Evolutionary conservation across 2,329 filamentous ascomycete genomes (phyloP).

Genomic region (Aspergillus pseudotamarii): DNA sequence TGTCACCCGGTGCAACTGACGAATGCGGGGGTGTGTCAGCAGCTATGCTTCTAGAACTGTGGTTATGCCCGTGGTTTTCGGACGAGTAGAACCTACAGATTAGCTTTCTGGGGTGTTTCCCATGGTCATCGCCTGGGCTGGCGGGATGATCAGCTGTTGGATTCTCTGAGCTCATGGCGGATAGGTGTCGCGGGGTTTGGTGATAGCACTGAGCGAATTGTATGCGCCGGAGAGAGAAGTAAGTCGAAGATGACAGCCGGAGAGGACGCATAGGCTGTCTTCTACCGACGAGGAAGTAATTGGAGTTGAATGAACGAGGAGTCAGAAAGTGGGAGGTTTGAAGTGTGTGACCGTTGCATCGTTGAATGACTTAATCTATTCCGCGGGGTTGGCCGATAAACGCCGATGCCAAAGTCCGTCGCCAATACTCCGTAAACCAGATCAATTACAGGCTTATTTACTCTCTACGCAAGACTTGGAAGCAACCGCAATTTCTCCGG

Average conservation of each 20-base stretch:
- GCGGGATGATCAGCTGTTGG: conserved; percentile 4
- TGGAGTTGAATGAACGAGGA: background rate
- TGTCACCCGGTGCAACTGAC: conserved; percentile 48
- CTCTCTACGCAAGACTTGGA: background rate
- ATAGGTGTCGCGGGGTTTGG: background rate
- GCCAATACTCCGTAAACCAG: background rate
- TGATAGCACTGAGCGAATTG: background rate
- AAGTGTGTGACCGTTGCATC: background rate
- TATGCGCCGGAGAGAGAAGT: background rate
- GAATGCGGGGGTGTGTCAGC: conserved; percentile 4
- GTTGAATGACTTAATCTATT: conserved; percentile 1
- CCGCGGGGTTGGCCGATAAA: conserved; percentile 3
- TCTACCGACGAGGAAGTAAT: background rate
- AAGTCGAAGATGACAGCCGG: background rate
- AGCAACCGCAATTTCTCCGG: background rate
- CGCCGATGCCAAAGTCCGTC: background rate
- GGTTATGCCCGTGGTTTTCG: background rate
- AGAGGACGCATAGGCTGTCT: conserved; percentile 9
- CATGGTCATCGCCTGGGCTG: conserved; percentile 18
- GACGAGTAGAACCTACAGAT: conserved; percentile 36
- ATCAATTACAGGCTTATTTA: background rate
- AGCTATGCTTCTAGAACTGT: background rate
- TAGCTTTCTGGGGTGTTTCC: conserved; percentile 42
- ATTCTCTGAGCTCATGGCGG: background rate
- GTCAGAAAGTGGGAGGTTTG: background rate